Percentiles rank a stretch among this genome's conserved stretches.
Conservation (phyloP, 2,329 filamentous ascomycete genomes). For the Hansfordia pulvinata region DNA sequence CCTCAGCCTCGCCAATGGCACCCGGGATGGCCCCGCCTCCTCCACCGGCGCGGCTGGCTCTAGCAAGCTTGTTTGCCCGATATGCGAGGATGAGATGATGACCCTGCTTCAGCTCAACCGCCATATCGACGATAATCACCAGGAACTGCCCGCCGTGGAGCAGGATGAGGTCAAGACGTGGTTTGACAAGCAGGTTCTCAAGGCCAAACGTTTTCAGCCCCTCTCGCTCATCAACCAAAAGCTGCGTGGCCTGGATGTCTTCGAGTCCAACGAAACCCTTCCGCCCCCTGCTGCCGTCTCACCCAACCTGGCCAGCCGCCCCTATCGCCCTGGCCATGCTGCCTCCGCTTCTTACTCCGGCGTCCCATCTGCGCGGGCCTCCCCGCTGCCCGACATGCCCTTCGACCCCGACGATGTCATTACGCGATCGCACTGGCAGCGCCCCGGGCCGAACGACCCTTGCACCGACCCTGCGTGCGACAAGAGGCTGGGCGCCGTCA, state of each 20-base stretch:
- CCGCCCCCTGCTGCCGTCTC: constrained; percentile 20
- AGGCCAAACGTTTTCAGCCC: constrained; percentile 86
- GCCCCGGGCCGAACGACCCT: constrained; percentile 54
- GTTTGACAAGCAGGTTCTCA: constrained; percentile 90
- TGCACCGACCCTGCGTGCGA: constrained; percentile 85
- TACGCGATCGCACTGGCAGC: constrained; percentile 80
- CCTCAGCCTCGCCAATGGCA: constrained; percentile 30
- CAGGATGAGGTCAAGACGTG: constrained; percentile 94
- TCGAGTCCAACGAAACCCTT: constrained; percentile 73
- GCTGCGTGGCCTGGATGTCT: constrained; percentile 80
- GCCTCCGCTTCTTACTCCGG: too few relatives aligned
- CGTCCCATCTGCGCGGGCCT: too few relatives aligned
- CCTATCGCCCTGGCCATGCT: too few relatives aligned
- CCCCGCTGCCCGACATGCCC: constrained; percentile 21
- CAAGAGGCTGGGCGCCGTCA: constrained; percentile 62
- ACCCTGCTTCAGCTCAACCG: constrained; percentile 86
- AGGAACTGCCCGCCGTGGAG: constrained; percentile 75
- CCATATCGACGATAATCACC: constrained; percentile 75
- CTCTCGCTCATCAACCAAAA: constrained; percentile 88
- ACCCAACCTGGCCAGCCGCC: constrained; percentile 17
- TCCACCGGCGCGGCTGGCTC: constrained; percentile 42
- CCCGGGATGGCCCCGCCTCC: too few relatives aligned
- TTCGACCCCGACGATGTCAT: constrained; percentile 83
- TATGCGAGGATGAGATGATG: constrained; percentile 96
- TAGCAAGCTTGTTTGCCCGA: constrained; percentile 77